Percentiles rank a stretch among this genome's conserved stretches.
Conservation (phyloP, 352 stramenopile genomes). For the Vaucheria bursata region DNA sequence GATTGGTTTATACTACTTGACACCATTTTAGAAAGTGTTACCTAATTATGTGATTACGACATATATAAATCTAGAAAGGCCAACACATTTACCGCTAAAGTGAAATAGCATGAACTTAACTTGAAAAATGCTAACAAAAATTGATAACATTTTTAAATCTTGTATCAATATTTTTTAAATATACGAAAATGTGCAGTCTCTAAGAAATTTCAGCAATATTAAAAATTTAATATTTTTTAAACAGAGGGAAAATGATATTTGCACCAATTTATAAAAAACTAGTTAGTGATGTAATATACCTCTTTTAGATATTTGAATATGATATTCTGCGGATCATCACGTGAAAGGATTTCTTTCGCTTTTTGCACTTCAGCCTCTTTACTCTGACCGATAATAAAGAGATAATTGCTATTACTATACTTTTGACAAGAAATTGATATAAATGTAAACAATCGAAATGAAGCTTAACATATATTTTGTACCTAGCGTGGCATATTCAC, state of each 20-base stretch:
- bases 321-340: not conserved
- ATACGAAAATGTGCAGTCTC: too few relatives aligned
- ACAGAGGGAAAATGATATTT: too few relatives aligned
- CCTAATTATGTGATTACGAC: not conserved
- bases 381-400: not conserved
- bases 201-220: too few relatives aligned
- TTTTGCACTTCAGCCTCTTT: slow-evolving; percentile 9
- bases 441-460: not conserved
- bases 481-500: too few relatives aligned
- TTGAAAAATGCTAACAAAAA: too few relatives aligned
- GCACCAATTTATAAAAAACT: too few relatives aligned
- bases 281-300: not conserved
- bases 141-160: too few relatives aligned
- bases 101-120: not conserved
- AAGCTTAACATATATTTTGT: not conserved
- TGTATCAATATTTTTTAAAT: too few relatives aligned
- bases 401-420: not conserved
- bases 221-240: too few relatives aligned
- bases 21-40: not conserved
- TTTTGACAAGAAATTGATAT: not conserved
- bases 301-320: slow-evolving; percentile 8
- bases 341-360: not conserved
- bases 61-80: not conserved
- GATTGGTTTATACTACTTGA: not conserved
- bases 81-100: not conserved